Percentiles rank a stretch among this genome's conserved stretches.
Conservation (phyloP, 2,329 filamentous ascomycete species). For the Alternaria conjuncta region DNA sequence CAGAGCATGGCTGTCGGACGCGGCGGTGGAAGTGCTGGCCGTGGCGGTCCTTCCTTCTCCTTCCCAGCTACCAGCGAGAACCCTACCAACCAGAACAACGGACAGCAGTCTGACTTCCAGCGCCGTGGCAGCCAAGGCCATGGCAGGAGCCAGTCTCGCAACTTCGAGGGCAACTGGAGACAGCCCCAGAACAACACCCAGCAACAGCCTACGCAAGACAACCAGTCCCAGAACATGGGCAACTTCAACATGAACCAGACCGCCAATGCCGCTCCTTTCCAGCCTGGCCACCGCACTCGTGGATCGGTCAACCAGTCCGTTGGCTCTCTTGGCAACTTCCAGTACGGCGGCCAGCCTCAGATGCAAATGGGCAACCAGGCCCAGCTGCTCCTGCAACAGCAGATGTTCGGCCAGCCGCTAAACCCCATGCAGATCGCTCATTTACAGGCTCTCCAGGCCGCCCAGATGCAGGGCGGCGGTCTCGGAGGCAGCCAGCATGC, state of each 20-base stretch:
- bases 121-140: slow-evolving; percentile 82
- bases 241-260: slow-evolving; percentile 75
- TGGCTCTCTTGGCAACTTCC: slow-evolving; percentile 82
- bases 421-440: slow-evolving; percentile 89
- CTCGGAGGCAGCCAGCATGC: slow-evolving; percentile 73
- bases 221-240: slow-evolving; percentile 59
- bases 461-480: slow-evolving; percentile 79
- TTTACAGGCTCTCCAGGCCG: slow-evolving; percentile 89
- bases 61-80: slow-evolving; percentile 65
- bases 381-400: slow-evolving; percentile 82
- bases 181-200: slow-evolving; percentile 66
- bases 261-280: slow-evolving; percentile 75
- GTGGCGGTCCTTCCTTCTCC: slow-evolving; percentile 75
- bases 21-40: slow-evolving; percentile 66
- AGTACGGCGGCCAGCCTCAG: slow-evolving; percentile 86
- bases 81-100: slow-evolving; percentile 50
- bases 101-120: slow-evolving; percentile 68
- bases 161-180: slow-evolving; percentile 98
- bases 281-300: slow-evolving; percentile 87
- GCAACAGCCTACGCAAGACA: slow-evolving; percentile 58
- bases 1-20: slow-evolving; percentile 86
- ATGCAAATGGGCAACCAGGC: slow-evolving; percentile 74
- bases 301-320: slow-evolving; percentile 86
- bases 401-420: slow-evolving; percentile 86
- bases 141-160: slow-evolving; percentile 81